Base-by-base conservation (phyloP, 495 filamentous ascomycete species). In the Aspergillus taichungensis region DNA sequence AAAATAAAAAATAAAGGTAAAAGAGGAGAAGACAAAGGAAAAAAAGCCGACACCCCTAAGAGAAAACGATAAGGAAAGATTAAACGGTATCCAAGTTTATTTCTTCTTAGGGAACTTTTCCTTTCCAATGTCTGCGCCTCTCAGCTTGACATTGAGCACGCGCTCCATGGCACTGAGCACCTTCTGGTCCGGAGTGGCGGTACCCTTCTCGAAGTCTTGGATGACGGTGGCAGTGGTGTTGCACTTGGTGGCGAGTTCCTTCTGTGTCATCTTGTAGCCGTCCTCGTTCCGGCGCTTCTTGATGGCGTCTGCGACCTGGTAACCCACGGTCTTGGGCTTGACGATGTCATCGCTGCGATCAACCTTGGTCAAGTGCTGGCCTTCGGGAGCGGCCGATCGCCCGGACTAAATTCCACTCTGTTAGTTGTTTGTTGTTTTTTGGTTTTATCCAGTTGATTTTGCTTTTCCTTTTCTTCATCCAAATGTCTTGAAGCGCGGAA, bases 331-430 rank as follows among this genome's bases (percentile, higher is more conserved):
- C 67, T 89, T 90, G 54, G 88, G 88, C 72, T 94, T 94, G 64
- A 96, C 80, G 70, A 96, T 95, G 63, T 96, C 92, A 75, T 97
- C 94, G 64, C 81, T 79, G 55, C 92, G 92, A 77, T 97, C 92
- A 62, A 99, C 89, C 75, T 96, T 99, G 36, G 92, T 97, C 42
- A 97, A 76, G 60, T 85, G 88, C 68, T 99, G 92, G 58, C 92
- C 92, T 73, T 97, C 91, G 51, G 73, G 64, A 49, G 75, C 72
- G 39, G 62, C 73, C 49, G 75, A 55, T 59, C 78, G 79, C 46
- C 69, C 69, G 46, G 74, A 66, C 79, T 85, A 52, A 46, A 42
- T 40, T 33, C 27, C 18, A 27, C 13, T 35, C 24, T 37, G 9
- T 11, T 32, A 38, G 30, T 12, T 45, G 11, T 24, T 27, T 37